Base-by-base conservation (phyloP, 345 rosid genomes). In the Lagerstroemia speciosa region DNA sequence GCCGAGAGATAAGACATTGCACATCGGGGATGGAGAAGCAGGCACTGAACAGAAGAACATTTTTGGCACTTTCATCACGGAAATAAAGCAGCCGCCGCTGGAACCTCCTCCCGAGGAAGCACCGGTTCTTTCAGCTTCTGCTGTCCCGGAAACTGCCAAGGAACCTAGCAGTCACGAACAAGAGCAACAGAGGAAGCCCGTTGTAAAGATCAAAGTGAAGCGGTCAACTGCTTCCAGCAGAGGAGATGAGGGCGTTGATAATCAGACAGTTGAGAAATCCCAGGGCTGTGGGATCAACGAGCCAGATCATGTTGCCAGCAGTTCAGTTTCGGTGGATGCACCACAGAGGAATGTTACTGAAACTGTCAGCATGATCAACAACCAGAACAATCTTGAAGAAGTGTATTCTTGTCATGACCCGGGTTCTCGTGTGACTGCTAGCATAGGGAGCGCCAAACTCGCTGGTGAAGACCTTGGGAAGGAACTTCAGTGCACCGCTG, bases 401-500 rank as follows among this genome's bases (percentile, higher is more conserved):
- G 96, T 94, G 45, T 91, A 89, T 74, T 94, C 97, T 6, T 84
- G 88, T 77, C 88, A 88, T 68, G 90, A 89, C 74, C 90, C 73
- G 33, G 97, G 95, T 9, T 91, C 99, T 27, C 84, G 93, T 26
- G 77, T 91, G 85, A 91, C 96, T 70, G 95, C 91, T 32, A 89
- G 99, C 82, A 86, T 94, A n/a, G 96, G 97, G 45, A 94, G 99
- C 53, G 97, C 86, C 26, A 91, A 89, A 79, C 69, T 85, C 31
- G 85, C 80, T 20, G 76, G 85, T 14, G 89, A 89, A 72, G 84
- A 80, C 66, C 72, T 80, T 26, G 95, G 87, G 65, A 94, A 80
- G 85, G 97, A 89, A 67, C 89, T 94, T 65, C 99, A 91, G 79
- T 94, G 99, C 85, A 94, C 97, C 45, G 97, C 99, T 7, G 97